These are phyloP conservation scores for Lactarius hengduanensis DNA, from an alignment of 768 basidiomycete species.

Conservation along the genomic window DNA sequence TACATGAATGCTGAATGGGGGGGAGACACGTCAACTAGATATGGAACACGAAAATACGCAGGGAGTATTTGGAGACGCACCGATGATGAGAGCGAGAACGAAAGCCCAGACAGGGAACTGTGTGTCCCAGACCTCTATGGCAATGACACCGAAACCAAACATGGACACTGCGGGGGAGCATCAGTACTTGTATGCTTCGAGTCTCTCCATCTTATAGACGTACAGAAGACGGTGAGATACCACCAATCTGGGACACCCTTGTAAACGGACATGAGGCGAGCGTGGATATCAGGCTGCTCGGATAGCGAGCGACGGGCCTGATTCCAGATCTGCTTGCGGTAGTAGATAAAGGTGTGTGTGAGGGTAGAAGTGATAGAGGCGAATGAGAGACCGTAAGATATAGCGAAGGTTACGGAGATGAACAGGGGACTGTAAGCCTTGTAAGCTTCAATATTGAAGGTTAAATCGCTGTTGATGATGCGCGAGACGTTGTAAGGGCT, in stretches of 20 bases:
- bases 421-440: constrained; percentile 59
- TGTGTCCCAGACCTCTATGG: constrained; percentile 71
- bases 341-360: constrained; percentile 68
- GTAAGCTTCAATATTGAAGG: constrained; percentile 57
- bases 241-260: constrained; percentile 71
- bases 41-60: background rate
- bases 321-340: constrained; percentile 74
- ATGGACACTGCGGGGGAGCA: constrained; percentile 39
- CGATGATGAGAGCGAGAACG: constrained; percentile 62
- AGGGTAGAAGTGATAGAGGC: constrained; percentile 75
- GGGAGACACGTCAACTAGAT: background rate
- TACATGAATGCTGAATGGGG: constrained; percentile 47
- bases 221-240: constrained; percentile 62
- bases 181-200: background rate
- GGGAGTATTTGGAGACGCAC: constrained; percentile 34
- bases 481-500: constrained; percentile 52
- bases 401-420: constrained; percentile 65
- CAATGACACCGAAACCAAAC: constrained; percentile 65
- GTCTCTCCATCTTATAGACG: background rate
- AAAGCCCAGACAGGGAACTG: constrained; percentile 73
- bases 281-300: constrained; percentile 85
- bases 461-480: constrained; percentile 53
- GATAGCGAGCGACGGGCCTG: constrained; percentile 68
- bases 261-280: constrained; percentile 78
- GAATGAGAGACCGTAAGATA: constrained; percentile 81